Evolutionary conservation across 2,329 filamentous ascomycete species (phyloP), one percentile per base, ranked within the genome.

Genomic region (Lasiodiplodia citricola): DNA sequence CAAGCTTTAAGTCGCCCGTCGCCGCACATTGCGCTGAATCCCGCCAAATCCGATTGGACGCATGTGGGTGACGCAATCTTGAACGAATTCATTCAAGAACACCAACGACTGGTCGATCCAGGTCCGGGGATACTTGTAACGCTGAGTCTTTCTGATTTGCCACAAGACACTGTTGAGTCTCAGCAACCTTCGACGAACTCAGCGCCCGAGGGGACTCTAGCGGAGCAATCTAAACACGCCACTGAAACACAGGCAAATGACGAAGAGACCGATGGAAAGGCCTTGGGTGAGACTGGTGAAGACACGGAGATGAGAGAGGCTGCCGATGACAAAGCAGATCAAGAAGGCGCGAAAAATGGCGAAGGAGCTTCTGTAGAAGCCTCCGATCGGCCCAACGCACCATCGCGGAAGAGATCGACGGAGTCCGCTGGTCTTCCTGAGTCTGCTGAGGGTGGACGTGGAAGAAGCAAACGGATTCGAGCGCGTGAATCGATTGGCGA

Each of bases 381-480:
- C n/a, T 35, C 62, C 6, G 83, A 81, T 65, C 71, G 71, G 58
- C 76, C 80, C n/a, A 78, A 74, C 58, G 74, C 79, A 4, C 80
- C 80, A 13, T 83, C 83, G 25, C 83, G 88, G 23, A 91, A 91
- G 76, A 82, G 88, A 68, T 90, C 88, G 2, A 87, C 86, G 16
- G 86, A 88, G 64, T 87, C 85, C 23, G 86, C 87, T 60, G 87
- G 86, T 11, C 81, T 89, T 35, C 83, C 87, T 2, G 88, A 90
- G 64, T 83, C 82, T 14, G 80, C 80, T 14, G 88, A 90, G 70
- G 85, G 85, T 62, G 83, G 84, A 23, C 83, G 88, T 58, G 80
- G 81, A 14, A 87, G 88, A 73, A 90, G 88, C 75, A 88, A 88
- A 73, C 84, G 88, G 44, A 85, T 88, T 21, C 85, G 87, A 65